phyloP scores from a whole-genome alignment of 257 asterid species.

The Solanum pinnatisectum region DNA sequence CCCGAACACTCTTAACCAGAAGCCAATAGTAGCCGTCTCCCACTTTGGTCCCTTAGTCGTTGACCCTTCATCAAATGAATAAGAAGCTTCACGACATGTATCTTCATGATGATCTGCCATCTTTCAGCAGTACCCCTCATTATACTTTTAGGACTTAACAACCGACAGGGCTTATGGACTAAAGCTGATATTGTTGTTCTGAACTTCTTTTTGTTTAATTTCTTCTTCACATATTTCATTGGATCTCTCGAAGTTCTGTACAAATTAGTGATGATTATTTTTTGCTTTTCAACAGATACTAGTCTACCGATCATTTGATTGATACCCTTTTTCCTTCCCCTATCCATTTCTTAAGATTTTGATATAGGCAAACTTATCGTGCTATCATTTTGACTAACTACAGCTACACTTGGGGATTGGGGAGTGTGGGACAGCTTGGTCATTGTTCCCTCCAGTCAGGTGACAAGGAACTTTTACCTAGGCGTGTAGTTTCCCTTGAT shows the following conservation, averaged over 20 bases:
- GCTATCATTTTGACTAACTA: not conserved
- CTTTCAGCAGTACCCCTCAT: not conserved
- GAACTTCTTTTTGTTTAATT: not conserved
- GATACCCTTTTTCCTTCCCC: not conserved
- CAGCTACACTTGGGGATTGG: slow-evolving; percentile 99
- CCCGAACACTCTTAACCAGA: not conserved
- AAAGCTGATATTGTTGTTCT: not conserved
- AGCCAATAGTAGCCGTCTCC: not conserved
- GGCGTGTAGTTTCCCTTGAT: slow-evolving; percentile 77
- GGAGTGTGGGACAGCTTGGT: slow-evolving; percentile 97
- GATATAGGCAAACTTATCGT: not conserved
- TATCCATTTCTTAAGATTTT: not conserved
- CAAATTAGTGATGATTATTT: not conserved
- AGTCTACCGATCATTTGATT: not conserved
- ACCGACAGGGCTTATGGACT: not conserved
- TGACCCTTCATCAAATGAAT: not conserved
- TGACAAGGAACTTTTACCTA: slow-evolving; percentile 75
- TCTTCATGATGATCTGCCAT: not conserved
- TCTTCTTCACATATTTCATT: not conserved
- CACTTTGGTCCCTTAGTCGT: not conserved
- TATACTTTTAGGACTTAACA: not conserved
- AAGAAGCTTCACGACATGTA: not conserved
- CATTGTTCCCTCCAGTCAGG: slow-evolving; percentile 84
- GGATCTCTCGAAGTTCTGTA: not conserved
- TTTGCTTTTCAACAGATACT: not conserved